A percentile compares a stretch with the other conserved stretches of the same genome.
Evolutionary conservation across 768 basidiomycete species (phyloP).

Genomic region (Terana coerulea): DNA sequence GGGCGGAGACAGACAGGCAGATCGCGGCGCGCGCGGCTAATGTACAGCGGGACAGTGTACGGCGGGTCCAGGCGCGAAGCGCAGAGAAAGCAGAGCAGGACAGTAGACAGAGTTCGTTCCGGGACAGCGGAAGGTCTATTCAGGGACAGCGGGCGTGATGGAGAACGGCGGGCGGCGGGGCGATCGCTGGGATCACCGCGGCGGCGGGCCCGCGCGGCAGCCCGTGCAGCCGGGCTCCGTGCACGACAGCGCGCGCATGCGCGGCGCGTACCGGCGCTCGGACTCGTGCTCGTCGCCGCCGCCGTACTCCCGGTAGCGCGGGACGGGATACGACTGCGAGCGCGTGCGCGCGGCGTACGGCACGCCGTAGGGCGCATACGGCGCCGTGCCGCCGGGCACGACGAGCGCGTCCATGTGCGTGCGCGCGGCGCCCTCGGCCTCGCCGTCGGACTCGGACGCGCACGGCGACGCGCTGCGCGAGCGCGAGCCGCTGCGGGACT

Average conservation of each 20-base stretch:
- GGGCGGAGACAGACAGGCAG: too few relatives aligned
- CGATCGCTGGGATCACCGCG: too few relatives aligned
- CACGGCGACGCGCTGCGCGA: background rate
- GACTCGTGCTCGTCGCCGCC: background rate
- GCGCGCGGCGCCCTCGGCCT: background rate
- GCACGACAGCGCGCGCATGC: slow-evolving; percentile 4
- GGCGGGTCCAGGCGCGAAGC: too few relatives aligned
- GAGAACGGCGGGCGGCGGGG: too few relatives aligned
- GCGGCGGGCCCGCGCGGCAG: too few relatives aligned
- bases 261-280: slow-evolving; percentile 1
- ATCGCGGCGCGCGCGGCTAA: too few relatives aligned
- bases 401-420: background rate
- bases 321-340: slow-evolving; percentile 7
- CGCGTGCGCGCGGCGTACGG: slow-evolving; percentile 5
- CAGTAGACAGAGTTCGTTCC: too few relatives aligned
- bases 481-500: background rate
- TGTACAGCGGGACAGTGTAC: too few relatives aligned
- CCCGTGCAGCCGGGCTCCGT: too few relatives aligned
- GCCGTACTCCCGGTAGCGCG: slow-evolving; percentile 10
- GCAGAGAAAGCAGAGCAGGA: too few relatives aligned
- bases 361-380: background rate
- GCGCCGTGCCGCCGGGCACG: background rate
- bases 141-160: too few relatives aligned
- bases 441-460: background rate
- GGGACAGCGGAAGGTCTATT: too few relatives aligned